Percentiles rank a stretch among this genome's conserved stretches.
These are phyloP conservation scores for Geosiphon pyriformis DNA, from an alignment of 192 early-diverging fungal species.

Conservation along the genomic window DNA sequence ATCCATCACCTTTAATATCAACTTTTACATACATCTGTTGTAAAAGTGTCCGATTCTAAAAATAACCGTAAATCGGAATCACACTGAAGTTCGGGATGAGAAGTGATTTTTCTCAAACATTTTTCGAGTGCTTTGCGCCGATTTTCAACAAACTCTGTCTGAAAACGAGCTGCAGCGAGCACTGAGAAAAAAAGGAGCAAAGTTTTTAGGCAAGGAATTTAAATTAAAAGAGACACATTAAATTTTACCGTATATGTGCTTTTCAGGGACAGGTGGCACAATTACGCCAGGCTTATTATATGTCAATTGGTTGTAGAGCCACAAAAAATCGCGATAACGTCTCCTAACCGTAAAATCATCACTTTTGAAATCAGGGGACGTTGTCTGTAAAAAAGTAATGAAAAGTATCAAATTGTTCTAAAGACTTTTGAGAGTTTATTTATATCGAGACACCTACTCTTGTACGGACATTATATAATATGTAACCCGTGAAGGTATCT, in stretches of 20 bases:
- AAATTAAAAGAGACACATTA: too few species aligned
- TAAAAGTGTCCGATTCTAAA: constrained; percentile 82
- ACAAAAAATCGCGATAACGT: constrained; percentile 89
- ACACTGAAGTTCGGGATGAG: constrained; percentile 76
- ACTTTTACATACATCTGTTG: constrained; percentile 54
- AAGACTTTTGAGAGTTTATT: background rate
- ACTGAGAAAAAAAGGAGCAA: too few species aligned
- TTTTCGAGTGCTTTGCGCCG: constrained; percentile 78
- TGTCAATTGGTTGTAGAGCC: constrained; percentile 83
- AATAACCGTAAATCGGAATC: constrained; percentile 82
- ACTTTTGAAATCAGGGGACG: constrained; percentile 68
- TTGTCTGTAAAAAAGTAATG: constrained; percentile 47
- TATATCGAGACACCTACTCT: constrained; percentile 37
- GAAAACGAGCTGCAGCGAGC: constrained; percentile 64
- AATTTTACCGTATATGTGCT: constrained; percentile 80
- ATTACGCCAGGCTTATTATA: constrained; percentile 80
- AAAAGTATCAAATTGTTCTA: background rate
- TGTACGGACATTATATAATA: constrained; percentile 82
- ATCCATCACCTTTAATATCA: background rate
- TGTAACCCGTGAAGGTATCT: constrained; percentile 80
- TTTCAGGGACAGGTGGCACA: constrained; percentile 90
- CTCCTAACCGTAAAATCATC: constrained; percentile 78
- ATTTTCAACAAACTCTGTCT: constrained; percentile 92
- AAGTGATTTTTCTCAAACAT: constrained; percentile 72
- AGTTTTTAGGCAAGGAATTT: too few species aligned